Base-by-base conservation (phyloP, 2,329 filamentous ascomycete genomes). In the Aspergillus pseudonomiae region DNA sequence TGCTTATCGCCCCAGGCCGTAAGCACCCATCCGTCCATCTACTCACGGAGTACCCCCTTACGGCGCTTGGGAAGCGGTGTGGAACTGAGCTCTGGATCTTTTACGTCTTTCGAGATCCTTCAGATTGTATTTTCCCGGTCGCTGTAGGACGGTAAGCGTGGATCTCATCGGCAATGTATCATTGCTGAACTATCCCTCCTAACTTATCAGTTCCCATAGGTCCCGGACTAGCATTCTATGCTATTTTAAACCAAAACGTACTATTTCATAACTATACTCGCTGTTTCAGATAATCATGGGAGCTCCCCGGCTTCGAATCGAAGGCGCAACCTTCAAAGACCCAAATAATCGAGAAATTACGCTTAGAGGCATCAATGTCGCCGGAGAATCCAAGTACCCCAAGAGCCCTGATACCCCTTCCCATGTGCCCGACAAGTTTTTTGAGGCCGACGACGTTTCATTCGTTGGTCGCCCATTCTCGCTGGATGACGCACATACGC, bases 281-380 rank as follows among this genome's bases (percentile, higher is more conserved):
- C 26, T 28, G 14, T 26, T 21, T 28, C 26, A 9, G 14, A 57
- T 30, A 54, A 68, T 56, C 12, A 97, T 96, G 93, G 83, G 90
- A 65, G 83, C 88, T 26, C 86, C 94, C 59, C 89, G 91, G 59
- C 84, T 99, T 57, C 88, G 87, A 28, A 94, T 99, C 71, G 92
- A 97, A 73, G 91, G 95, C 68, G 89, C 88, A 65, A 88, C 88
- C 69, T 97, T 99, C 79, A 88, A 92, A 66, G 96, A 99, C 77
- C 77, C 83, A 16, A 81, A 93, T 68, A 90, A 93, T 68, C 90
- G 95, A 65, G 91, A 98, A 79, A 88, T 99, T 62, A 90, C 92
- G 2, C 84, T 99, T 52, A 89, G 95, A 67, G 95, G 95, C 68
- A 97, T 99, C 82, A 99, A 99, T 75, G 87, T 96, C 66, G 93